Evolutionary conservation across 257 asterid species (phyloP), one percentile per base, ranked within the genome.

Genomic region (Solanum bukasovii): DNA sequence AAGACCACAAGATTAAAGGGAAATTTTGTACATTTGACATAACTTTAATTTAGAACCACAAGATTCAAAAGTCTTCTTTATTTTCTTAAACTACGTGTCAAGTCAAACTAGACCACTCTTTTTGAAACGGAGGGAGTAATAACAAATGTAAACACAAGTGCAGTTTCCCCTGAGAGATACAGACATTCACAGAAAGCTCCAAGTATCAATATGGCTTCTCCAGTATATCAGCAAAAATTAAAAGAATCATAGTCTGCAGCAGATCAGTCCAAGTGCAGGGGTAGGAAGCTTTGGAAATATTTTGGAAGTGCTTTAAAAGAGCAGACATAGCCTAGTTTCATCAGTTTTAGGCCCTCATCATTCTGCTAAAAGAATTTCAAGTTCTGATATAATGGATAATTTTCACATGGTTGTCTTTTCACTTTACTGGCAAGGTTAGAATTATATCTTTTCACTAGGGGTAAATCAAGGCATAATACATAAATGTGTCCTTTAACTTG

Each of bases 391-490:
- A 81, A 46, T 46, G n/a, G 8, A 81, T 46, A 44, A 81, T 16
- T 46, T 81, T 46, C 59, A 81, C 18, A 27, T 46, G 85, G 85
- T 46, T 46, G 40, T 38, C 65, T 46, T 35, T 33, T 40, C 68
- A 71, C 67, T 81, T 81, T 8, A 46, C 34, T 81, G 85, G 85
- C 67, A 46, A 46, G 67, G 40, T 81, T 81, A 81, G 67, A 81
- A 46, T 46, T 13, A 46, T 81, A 81, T 81, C 68, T 29, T 81
- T 35, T 90, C 93, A 86, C 93, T 88, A 85, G 91, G 87, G 86
- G 98, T 91, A 72, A 92, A 93, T 92, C 94, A 92, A 89, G n/a
- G 65, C 10, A 56, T 56, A 56, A 56, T 56, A 18, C 65, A 56
- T 56, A 56, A 56, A 56, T 56, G 65, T 56, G 65, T 56, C 65